Evolutionary conservation across 352 stramenopile genomes (phyloP).

Genomic region (Pythium guiyangense): DNA sequence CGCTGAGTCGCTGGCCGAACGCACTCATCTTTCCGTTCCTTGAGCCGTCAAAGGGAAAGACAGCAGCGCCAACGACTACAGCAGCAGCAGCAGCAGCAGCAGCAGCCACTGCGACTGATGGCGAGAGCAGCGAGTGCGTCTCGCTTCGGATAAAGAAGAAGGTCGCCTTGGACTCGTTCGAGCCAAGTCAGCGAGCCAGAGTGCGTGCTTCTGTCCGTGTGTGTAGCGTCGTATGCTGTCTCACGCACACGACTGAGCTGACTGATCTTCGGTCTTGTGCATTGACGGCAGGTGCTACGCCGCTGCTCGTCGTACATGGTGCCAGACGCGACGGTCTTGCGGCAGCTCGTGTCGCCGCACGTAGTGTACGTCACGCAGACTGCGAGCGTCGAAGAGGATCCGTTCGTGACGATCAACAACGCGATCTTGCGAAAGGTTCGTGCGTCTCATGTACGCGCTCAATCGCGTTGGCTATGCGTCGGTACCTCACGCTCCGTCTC

Average conservation of each 20-base stretch:
- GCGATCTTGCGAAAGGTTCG: conserved; percentile 68
- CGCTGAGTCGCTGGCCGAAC: conserved; percentile 75
- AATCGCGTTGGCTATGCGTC: too few species aligned
- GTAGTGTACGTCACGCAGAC: conserved; percentile 44
- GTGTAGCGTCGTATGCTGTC: not conserved
- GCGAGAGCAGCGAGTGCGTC: conserved; percentile 32
- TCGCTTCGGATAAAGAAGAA: conserved; percentile 59
- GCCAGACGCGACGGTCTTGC: conserved; percentile 54
- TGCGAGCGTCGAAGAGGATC: conserved; percentile 55
- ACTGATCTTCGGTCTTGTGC: not conserved
- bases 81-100: not conserved
- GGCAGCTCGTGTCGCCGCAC: conserved; percentile 56
- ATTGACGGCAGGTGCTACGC: conserved; percentile 38
- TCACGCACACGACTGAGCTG: not conserved
- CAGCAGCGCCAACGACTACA: not conserved
- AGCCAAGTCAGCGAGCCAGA: conserved; percentile 19
- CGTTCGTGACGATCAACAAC: conserved; percentile 81
- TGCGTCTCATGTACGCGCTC: not conserved
- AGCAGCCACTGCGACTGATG: conserved; percentile 4
- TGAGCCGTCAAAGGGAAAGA: conserved; percentile 21
- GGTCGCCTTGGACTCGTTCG: conserved; percentile 31
- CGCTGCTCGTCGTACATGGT: conserved; percentile 51
- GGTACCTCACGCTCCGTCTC: too few species aligned
- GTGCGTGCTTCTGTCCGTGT: conserved; percentile 11
- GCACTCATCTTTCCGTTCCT: conserved; percentile 77